Conservation (phyloP, 768 basidiomycete species). For the Tricholoma flavovirens region DNA sequence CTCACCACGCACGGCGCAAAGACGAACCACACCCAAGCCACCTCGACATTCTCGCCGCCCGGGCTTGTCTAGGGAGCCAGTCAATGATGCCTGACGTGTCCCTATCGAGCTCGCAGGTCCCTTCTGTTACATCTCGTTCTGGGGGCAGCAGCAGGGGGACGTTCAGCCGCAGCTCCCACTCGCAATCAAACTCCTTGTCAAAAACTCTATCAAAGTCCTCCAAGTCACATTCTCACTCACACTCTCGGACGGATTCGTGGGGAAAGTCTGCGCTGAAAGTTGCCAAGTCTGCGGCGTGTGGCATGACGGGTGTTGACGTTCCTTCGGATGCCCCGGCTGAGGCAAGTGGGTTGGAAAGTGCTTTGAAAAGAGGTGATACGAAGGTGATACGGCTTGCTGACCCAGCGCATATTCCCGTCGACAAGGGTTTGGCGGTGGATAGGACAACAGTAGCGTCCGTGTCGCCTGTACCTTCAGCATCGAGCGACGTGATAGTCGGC, state of each 20-base stretch:
- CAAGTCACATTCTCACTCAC: slow-evolving; percentile 30
- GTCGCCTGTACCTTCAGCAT: slow-evolving; percentile 22
- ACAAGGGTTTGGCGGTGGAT: slow-evolving; percentile 13
- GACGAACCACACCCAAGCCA: slow-evolving; percentile 25
- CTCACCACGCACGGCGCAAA: slow-evolving; percentile 27
- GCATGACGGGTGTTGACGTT: slow-evolving; percentile 12
- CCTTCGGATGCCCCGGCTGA: slow-evolving; percentile 16
- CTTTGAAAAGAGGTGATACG: slow-evolving; percentile 33
- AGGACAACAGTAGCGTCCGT: slow-evolving; percentile 1
- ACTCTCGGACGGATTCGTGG: slow-evolving; percentile 41
- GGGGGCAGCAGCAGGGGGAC: slow-evolving; percentile 12
- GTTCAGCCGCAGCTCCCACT: slow-evolving; percentile 22
- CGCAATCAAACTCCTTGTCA: slow-evolving; percentile 31
- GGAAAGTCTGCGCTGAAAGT: slow-evolving; percentile 36
- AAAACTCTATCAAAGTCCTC: slow-evolving; percentile 31
- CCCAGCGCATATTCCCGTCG: slow-evolving; percentile 31
- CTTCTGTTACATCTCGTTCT: slow-evolving; percentile 2
- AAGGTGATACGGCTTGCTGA: slow-evolving; percentile 38
- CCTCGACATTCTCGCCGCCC: slow-evolving; percentile 60
- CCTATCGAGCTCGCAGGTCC: slow-evolving; percentile 12
- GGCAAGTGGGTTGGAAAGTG: slow-evolving; percentile 30
- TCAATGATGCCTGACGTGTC: slow-evolving; percentile 38
- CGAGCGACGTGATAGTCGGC: slow-evolving; percentile 26
- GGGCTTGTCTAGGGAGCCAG: slow-evolving; percentile 64
- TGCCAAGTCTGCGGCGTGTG: slow-evolving; percentile 29